phyloP scores from a whole-genome alignment of 2,329 filamentous ascomycete species.

The Berkeleyomyces basicola region DNA sequence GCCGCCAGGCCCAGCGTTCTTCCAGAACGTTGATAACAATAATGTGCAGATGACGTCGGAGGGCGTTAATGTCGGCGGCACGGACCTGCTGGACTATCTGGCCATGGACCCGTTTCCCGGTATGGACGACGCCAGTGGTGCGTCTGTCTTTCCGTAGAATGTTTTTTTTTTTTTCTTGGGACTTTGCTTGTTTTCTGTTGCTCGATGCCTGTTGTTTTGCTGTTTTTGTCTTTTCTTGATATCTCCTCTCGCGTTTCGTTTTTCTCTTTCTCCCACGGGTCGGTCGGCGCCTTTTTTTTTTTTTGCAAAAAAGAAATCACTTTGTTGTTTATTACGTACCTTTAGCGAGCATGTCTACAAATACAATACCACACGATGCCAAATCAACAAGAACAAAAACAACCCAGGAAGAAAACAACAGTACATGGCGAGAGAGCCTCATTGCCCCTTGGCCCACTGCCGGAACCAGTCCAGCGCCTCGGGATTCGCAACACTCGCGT shows the following conservation, averaged over 20 bases:
- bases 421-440: neutral
- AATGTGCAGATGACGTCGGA: constrained; percentile 50
- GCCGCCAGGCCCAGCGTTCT: constrained; percentile 45
- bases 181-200: neutral
- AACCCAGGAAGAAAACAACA: no score
- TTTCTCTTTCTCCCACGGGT: neutral
- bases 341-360: constrained; percentile 21
- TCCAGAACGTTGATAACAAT: constrained; percentile 45
- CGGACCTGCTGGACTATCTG: constrained; percentile 53
- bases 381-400: no score
- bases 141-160: neutral
- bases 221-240: neutral
- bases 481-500: constrained; percentile 84
- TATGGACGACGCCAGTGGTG: constrained; percentile 2
- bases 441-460: constrained; percentile 44
- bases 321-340: neutral
- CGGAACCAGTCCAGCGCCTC: constrained; percentile 80
- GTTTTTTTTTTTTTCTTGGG: neutral
- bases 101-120: constrained; percentile 33
- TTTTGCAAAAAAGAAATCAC: neutral
- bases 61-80: constrained; percentile 48
- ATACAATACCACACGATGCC: no score
- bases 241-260: neutral
- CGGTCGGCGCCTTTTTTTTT: neutral
- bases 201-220: neutral